A percentile compares a stretch with the other conserved stretches of the same genome.
These are phyloP conservation scores for Backusella parvicylindrica DNA, from an alignment of 192 early-diverging fungal genomes.

Conservation along the genomic window DNA sequence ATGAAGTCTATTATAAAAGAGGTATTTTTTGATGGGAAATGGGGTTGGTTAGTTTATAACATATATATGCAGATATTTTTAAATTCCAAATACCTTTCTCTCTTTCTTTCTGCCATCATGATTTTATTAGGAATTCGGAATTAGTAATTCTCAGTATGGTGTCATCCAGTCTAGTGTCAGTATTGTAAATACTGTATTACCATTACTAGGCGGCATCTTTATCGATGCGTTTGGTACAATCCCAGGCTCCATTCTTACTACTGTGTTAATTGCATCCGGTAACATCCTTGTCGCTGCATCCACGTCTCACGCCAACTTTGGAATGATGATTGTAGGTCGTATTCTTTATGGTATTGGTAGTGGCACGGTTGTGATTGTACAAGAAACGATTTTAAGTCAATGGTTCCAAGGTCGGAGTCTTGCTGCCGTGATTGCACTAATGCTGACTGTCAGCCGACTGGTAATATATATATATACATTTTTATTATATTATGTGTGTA, in stretches of 20 bases:
- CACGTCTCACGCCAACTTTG: constrained; percentile 37
- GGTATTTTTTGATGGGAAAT: constrained; percentile 50
- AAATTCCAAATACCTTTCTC: constrained; percentile 8
- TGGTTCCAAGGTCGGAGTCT: constrained; percentile 70
- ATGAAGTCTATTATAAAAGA: constrained; percentile 73
- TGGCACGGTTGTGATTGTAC: constrained; percentile 69
- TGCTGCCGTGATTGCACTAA: constrained; percentile 63
- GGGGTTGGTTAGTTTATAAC: neutral
- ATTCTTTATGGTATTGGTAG: constrained; percentile 63
- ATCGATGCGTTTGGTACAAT: constrained; percentile 61
- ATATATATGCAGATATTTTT: neutral
- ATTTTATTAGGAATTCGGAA: constrained; percentile 52
- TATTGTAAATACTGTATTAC: constrained; percentile 55
- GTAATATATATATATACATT: constrained; percentile 32
- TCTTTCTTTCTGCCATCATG: constrained; percentile 17
- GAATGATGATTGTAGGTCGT: constrained; percentile 51
- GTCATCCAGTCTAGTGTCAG: constrained; percentile 59
- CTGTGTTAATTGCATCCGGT: constrained; percentile 52
- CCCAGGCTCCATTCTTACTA: constrained; percentile 48
- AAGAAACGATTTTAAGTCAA: constrained; percentile 74
- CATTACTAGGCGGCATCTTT: constrained; percentile 49
- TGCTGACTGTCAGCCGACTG: constrained; percentile 67
- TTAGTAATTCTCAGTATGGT: constrained; percentile 60
- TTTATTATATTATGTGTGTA: neutral
- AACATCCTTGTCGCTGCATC: constrained; percentile 46